Evolutionary conservation across 495 filamentous ascomycete species (phyloP), one percentile per base, ranked within the genome.

Genomic region (Xylaria sp.): DNA sequence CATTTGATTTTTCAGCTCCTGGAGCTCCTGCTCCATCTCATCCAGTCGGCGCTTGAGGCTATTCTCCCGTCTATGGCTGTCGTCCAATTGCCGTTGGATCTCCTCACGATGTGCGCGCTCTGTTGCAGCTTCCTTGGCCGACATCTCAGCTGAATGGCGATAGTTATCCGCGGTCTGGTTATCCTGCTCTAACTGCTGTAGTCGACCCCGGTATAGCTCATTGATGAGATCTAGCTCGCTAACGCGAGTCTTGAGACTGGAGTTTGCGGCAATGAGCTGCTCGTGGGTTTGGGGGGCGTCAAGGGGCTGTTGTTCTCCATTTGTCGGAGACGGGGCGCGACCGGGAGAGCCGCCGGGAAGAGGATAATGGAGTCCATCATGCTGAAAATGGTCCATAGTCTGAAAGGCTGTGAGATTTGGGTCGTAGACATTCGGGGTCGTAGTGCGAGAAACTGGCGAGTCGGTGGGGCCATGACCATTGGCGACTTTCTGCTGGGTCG

Each of bases 191-290:
- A 97, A 87, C 77, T 98, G 93, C 21, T 87, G 87, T 50, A 98
- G 92, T 31, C 95, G 90, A n/a, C 92, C 92, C 40, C 93, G 87
- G 84, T 97, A 98, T 33, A 99, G 86, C 73, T 94, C 93, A 74
- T 98, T 97, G 80, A 99, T 97, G 61, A 99, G 88, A 78, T 99
- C 96, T 26, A 99, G 86, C 79, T 99, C 96, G 74, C 88, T 93
- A 59, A 98, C 94, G 33, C 95, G 90, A 7, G 94, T 98, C 83
- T 94, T 96, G 44, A 98, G 83, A 52, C 88, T 89, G 19, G 91
- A 91, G 78, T 97, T 97, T 58, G 89, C 85, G 15, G 91, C 89
- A 57, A 93, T 83, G 14, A 97, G 83, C 61, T 90, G 88, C 74
- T 97, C 94, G 73, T 93, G 93, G 12, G 92, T 93, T 74, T 91